Conservation (phyloP, 495 filamentous ascomycete species). For the Immersiella caudata region DNA sequence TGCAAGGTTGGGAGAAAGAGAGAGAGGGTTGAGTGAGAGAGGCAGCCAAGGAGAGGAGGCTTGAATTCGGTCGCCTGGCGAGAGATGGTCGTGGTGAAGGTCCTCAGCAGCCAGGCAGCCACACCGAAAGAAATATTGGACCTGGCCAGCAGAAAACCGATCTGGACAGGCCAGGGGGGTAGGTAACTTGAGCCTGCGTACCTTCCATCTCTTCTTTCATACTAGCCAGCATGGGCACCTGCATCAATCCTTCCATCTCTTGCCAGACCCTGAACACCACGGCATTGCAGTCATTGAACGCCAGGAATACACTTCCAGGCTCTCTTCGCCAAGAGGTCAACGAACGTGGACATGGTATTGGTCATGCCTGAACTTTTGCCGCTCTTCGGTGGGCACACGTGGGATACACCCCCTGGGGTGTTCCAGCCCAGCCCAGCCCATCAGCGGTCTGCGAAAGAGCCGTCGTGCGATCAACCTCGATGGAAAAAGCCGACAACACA, state of each 20-base stretch:
- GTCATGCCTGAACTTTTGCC: background rate
- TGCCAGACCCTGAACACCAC: background rate
- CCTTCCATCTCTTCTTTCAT: background rate
- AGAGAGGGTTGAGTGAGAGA: background rate
- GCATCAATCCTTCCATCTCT: background rate
- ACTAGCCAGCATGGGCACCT: background rate
- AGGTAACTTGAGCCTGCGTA: background rate
- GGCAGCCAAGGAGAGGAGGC: slow-evolving; percentile 4
- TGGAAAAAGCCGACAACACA: background rate
- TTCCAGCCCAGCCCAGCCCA: background rate
- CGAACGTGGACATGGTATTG: background rate
- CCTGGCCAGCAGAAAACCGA: slow-evolving; percentile 1
- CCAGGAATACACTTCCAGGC: no score
- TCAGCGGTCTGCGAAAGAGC: background rate
- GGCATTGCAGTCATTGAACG: background rate
- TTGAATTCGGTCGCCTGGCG: background rate
- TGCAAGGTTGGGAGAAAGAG: background rate
- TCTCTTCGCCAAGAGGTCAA: background rate
- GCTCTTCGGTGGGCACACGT: background rate
- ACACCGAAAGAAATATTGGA: background rate
- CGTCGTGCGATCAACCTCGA: slow-evolving; percentile 3
- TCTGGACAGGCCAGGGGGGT: background rate
- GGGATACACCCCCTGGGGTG: background rate
- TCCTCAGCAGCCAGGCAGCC: background rate
- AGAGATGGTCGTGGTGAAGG: background rate